Evolutionary conservation across 179 eudicot genomes (phyloP), one percentile per base, ranked within the genome.

Genomic region (Silene coronaria): DNA sequence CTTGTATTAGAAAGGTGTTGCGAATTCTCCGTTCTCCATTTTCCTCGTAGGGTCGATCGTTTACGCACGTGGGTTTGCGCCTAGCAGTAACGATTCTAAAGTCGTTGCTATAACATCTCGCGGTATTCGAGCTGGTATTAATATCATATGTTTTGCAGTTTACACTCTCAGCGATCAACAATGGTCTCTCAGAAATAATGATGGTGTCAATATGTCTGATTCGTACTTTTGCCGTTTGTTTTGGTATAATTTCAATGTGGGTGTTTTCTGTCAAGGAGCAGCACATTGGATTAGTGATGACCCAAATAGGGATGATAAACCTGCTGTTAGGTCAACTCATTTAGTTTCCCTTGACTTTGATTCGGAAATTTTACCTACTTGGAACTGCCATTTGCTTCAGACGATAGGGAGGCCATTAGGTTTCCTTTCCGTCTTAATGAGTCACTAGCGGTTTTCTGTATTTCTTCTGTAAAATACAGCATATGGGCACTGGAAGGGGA

Each of bases 401-500:
- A 23, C 2, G 51, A 10, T 57, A 8, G 0, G 13, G 19, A 11
- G 2, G 17, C 22, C 19, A 9, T 53, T 2, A 26, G 63, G 38
- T 59, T 59, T 73, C 19, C 11, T 0, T 58, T 73, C 14, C 67
- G 22, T 32, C 19, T 73, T 34, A 51, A 67, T 21, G 76, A 36
- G 16, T 73, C 53, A 2, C 21, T 73, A 13, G 67, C 32, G 53
- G 10, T 73, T 32, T 58, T 73, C 21, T 36, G 46, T 36, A 24
- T 73, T 34, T 32, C 55, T 36, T 4, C 0, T 6, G 28, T 2
- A 32, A 22, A n/a, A 11, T 11, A 19, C 32, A 32, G 21, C 55
- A 73, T 73, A 59, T 73, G 76, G 67, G 67, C 36, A 16, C 27
- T 73, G 22, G 55, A 36, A 12, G 28, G 1, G n/a, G n/a, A n/a